Conservation (phyloP, 2,329 filamentous ascomycete species). For the Botryotinia globosa region DNA sequence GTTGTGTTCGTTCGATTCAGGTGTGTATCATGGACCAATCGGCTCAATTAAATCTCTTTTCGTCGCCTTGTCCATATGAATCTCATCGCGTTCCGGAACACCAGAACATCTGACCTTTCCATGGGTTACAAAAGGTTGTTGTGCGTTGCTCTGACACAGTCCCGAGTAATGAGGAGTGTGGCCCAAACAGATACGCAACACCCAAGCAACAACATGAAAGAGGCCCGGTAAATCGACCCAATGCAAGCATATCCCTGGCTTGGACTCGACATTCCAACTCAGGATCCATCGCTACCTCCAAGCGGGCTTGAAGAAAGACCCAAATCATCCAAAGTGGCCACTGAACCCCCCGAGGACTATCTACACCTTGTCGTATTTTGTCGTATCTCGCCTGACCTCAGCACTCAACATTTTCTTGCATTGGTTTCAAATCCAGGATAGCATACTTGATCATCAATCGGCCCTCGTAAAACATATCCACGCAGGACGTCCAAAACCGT, state of each 20-base stretch:
- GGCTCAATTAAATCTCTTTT: not conserved
- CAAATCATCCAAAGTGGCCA: not conserved
- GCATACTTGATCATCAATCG: not conserved
- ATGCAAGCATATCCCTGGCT: not conserved
- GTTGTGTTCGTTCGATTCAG: not conserved
- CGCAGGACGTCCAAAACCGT: not conserved
- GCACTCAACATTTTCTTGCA: not conserved
- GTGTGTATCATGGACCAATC: conserved; percentile 18
- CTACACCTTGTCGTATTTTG: not conserved
- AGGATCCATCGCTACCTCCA: not conserved
- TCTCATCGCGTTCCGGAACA: not conserved
- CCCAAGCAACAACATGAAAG: not conserved
- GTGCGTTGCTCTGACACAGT: not conserved
- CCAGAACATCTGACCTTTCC: not conserved
- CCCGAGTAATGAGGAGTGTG: not conserved
- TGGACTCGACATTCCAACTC: not conserved
- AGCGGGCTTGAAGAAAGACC: not conserved
- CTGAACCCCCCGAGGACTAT: too few species aligned
- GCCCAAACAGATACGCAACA: not conserved
- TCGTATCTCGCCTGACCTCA: not conserved
- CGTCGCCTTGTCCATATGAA: not conserved
- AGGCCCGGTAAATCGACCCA: not conserved
- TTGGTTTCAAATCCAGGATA: not conserved
- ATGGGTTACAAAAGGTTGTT: not conserved
- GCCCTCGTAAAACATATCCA: not conserved